phyloP scores from a whole-genome alignment of 768 basidiomycete genomes.

The Hortiboletus flavorubellus region DNA sequence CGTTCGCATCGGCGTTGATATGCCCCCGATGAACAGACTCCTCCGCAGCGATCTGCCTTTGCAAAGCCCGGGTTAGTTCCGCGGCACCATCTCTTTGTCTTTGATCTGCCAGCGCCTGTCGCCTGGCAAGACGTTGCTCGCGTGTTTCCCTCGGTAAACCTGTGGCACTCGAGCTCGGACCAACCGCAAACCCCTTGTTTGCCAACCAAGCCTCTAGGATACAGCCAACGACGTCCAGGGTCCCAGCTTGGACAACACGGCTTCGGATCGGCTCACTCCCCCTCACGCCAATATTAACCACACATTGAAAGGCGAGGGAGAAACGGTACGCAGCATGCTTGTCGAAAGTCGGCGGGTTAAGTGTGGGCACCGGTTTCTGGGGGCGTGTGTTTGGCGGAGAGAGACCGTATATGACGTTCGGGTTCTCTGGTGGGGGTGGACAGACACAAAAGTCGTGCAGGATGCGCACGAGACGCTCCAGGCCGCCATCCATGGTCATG shows the following conservation, averaged over 20 bases:
- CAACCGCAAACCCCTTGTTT: conserved; percentile 82
- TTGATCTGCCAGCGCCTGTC: conserved; percentile 52
- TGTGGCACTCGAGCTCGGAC: conserved; percentile 73
- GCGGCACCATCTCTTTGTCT: conserved; percentile 54
- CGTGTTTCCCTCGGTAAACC: conserved; percentile 71
- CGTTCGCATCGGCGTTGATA: conserved; percentile 3
- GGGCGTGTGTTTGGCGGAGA: conserved; percentile 59
- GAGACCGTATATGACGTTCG: conserved; percentile 73
- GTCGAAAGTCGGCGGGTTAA: conserved; percentile 70
- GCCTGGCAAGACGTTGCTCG: conserved; percentile 65
- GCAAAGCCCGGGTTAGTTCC: conserved; percentile 55
- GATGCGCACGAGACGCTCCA: conserved; percentile 92
- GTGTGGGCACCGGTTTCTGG: conserved; percentile 52
- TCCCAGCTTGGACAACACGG: conserved; percentile 92
- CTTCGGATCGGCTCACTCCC: conserved; percentile 91
- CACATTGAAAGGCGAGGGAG: conserved; percentile 91
- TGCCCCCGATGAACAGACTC: conserved; percentile 21
- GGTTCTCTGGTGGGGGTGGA: conserved; percentile 79
- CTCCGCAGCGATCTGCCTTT: conserved; percentile 44
- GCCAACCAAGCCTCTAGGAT: conserved; percentile 92
- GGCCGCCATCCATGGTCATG: conserved; percentile 95
- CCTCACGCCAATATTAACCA: conserved; percentile 95
- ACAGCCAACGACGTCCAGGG: conserved; percentile 89
- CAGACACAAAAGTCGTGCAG: conserved; percentile 84
- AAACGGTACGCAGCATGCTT: conserved; percentile 87